Evolutionary conservation across 306 rosid genomes (phyloP).

Genomic region (Abrus precatorius): DNA sequence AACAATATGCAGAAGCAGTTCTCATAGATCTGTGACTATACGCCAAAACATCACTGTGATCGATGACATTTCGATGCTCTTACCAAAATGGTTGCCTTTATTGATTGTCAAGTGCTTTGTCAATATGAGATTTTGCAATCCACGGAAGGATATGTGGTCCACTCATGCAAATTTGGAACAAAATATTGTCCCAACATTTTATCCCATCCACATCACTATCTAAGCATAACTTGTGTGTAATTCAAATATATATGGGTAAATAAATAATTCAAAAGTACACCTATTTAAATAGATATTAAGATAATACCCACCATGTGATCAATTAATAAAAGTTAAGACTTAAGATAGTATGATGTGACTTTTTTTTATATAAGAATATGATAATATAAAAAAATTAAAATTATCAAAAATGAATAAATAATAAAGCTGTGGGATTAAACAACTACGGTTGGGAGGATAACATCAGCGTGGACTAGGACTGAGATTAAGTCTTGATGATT

Average conservation of each 20-base stretch:
- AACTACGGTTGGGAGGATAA: no score
- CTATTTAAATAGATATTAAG: no score
- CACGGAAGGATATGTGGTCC: slow-evolving; percentile 24
- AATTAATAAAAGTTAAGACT: no score
- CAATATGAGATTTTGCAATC: neutral
- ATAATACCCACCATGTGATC: no score
- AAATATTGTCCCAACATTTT: slow-evolving; percentile 1
- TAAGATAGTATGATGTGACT: no score
- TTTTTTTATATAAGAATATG: no score
- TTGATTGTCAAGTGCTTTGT: neutral
- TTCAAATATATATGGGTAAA: neutral
- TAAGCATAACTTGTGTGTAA: no score
- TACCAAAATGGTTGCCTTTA: slow-evolving; percentile 19
- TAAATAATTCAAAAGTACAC: neutral
- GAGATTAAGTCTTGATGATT: no score
- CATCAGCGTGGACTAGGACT: no score
- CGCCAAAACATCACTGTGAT: slow-evolving; percentile 38
- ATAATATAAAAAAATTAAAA: no score
- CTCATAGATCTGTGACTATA: neutral
- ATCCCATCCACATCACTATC: neutral
- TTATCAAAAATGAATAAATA: no score
- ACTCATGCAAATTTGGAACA: neutral
- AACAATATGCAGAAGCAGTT: neutral
- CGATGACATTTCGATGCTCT: slow-evolving; percentile 29
- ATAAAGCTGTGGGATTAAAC: no score